phyloP scores from a whole-genome alignment of 306 rosid genomes.

The Spatholobus suberectus region DNA sequence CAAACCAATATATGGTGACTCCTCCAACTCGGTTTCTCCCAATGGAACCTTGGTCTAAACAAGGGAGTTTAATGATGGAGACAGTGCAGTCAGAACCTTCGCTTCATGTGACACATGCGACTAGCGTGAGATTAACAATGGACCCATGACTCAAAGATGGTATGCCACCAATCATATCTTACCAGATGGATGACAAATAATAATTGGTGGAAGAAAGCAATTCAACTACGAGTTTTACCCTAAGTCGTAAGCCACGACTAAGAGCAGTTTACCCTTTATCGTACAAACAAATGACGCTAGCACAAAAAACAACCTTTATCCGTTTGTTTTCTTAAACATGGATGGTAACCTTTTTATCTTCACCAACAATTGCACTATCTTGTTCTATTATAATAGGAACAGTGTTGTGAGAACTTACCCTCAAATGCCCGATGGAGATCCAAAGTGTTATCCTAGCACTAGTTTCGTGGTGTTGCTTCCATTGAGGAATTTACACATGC shows the following conservation, averaged over 20 bases:
- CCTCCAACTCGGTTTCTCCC: slow-evolving; percentile 56
- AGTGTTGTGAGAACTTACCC: slow-evolving; percentile 53
- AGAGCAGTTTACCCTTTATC: slow-evolving; percentile 50
- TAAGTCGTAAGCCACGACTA: slow-evolving; percentile 29
- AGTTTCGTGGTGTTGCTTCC: slow-evolving; percentile 75
- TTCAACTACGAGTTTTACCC: slow-evolving; percentile 75
- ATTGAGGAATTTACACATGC: slow-evolving; percentile 35
- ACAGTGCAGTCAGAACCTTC: slow-evolving; percentile 49
- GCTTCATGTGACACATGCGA: slow-evolving; percentile 59
- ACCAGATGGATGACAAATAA: slow-evolving; percentile 59
- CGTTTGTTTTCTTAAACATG: slow-evolving; percentile 64
- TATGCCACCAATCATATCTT: slow-evolving; percentile 72
- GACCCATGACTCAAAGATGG: slow-evolving; percentile 56
- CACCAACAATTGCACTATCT: slow-evolving; percentile 65
- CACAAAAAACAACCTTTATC: slow-evolving; percentile 71
- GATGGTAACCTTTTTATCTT: slow-evolving; percentile 71
- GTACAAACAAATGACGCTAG: slow-evolving; percentile 50
- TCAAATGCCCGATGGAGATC: slow-evolving; percentile 69
- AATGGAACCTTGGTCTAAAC: slow-evolving; percentile 68
- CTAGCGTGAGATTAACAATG: slow-evolving; percentile 49
- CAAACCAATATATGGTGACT: slow-evolving; percentile 79
- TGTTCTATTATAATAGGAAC: slow-evolving; percentile 47
- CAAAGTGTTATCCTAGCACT: slow-evolving; percentile 66
- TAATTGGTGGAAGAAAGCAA: slow-evolving; percentile 63
- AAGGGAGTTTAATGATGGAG: slow-evolving; percentile 71